A percentile compares a stretch with the other conserved stretches of the same genome.
Evolutionary conservation across 768 basidiomycete genomes (phyloP).

Genomic region (Termitomyces heimii): DNA sequence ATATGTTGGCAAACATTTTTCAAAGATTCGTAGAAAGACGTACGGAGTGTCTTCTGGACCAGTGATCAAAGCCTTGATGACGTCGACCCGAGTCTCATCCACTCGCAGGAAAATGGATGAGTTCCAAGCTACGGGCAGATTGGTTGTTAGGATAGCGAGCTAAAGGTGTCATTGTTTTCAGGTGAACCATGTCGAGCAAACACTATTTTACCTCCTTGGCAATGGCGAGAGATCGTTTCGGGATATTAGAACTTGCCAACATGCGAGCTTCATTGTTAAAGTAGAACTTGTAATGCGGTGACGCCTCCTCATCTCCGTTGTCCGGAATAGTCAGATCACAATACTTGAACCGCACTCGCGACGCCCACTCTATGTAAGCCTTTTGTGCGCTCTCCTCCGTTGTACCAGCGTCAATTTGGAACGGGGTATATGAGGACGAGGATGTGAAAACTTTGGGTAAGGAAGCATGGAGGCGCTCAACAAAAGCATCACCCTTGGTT

Average conservation of each 20-base stretch:
- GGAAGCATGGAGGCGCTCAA: constrained; percentile 68
- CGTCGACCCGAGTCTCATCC: constrained; percentile 86
- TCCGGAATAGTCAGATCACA: constrained; percentile 68
- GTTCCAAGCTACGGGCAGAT: constrained; percentile 91
- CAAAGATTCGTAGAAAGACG: constrained; percentile 21
- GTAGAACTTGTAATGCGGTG: constrained; percentile 76
- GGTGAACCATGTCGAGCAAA: constrained; percentile 1
- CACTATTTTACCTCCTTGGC: constrained; percentile 75
- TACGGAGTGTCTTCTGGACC: constrained; percentile 94
- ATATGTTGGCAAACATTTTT: constrained; percentile 5
- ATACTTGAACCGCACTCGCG: constrained; percentile 79
- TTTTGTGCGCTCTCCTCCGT: constrained; percentile 65
- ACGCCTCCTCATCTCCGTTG: constrained; percentile 38
- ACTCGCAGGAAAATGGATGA: constrained; percentile 92
- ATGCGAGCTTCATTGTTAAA: constrained; percentile 81
- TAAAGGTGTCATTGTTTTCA: constrained; percentile 18
- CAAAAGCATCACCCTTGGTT: constrained; percentile 85
- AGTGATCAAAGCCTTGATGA: constrained; percentile 88
- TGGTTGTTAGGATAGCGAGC: constrained; percentile 92
- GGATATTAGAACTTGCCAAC: constrained; percentile 80
- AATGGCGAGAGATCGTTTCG: constrained; percentile 88
- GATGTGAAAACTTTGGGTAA: constrained; percentile 68
- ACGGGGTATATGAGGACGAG: constrained; percentile 31
- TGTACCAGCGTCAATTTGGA: constrained; percentile 42
- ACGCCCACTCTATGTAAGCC: constrained; percentile 83